phyloP scores from a whole-genome alignment of 129 eudicot genomes.

The Arctium minus region DNA sequence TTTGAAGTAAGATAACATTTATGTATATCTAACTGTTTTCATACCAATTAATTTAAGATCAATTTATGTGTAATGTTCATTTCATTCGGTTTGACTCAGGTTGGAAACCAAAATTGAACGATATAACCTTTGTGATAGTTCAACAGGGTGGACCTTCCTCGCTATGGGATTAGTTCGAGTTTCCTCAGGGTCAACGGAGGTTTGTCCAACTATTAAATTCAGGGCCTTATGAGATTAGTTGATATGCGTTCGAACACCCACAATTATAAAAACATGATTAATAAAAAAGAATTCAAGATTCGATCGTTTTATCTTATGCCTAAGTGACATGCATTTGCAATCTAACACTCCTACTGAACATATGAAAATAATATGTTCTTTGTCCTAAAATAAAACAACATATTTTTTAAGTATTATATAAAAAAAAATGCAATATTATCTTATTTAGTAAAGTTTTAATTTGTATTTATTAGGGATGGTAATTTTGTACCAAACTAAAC shows the following conservation, averaged over 20 bases:
- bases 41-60: neutral
- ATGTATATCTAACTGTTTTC: neutral
- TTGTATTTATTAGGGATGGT: too few species aligned
- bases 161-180: neutral
- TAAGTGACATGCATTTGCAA: neutral
- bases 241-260: neutral
- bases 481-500: too few species aligned
- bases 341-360: too few species aligned
- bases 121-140: neutral
- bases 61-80: neutral
- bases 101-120: neutral
- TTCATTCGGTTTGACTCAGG: neutral
- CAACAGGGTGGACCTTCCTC: neutral
- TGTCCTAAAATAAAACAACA: too few species aligned
- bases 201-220: neutral
- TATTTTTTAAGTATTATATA: neutral
- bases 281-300: neutral
- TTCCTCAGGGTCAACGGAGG: neutral
- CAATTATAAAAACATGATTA: neutral
- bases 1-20: neutral
- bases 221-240: neutral
- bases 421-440: neutral
- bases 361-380: too few species aligned
- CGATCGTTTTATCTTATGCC: neutral
- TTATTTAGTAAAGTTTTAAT: too few species aligned